Base-by-base conservation (phyloP, 768 basidiomycete genomes). In the Boletus subcaerulescens region DNA sequence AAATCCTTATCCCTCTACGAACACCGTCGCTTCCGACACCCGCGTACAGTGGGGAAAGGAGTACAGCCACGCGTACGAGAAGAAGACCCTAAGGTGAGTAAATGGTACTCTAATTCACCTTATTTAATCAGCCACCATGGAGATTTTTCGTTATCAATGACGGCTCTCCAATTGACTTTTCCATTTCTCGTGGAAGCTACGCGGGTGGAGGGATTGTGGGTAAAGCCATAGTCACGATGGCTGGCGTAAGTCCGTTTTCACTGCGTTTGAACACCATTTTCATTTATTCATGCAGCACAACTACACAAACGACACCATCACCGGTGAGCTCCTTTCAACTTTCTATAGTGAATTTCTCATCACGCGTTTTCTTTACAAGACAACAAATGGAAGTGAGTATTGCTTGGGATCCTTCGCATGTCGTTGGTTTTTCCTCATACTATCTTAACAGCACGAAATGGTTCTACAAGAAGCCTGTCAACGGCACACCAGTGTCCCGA, bases 121-220 rank as follows among this genome's bases (percentile, higher is more conserved):
- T 39, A 1, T 3, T 9, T 17, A 17, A n/a, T 17, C 2, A 9
- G 38, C 17, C 1, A 8, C 9, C 7, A 32, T 33, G 31, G 15
- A 53, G 52, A 10, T 53, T 53, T 29, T 53, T 39, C 17, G 45
- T 53, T 38, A 12, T 47, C 20, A 53, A 53, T 17, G 52, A 53
- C 5, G 52, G 52, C n/a, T 53, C 52, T 22, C 52, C 52, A 9
- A 46, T 53, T 29, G 45, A 46, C 29, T 53, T 53, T 20, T 53
- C 52, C n/a, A 29, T 32, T 29, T 53, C 52, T 20, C 52, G 11
- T 40, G 50, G 52, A n/a, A 47, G 35, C 14, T 11, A n/a, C 2
- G 48, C 38, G n/a, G 39, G 48, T 29, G 6, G 38, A 6, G 13
- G 9, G n/a, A 10, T 4, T 1, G 3, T 4, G 12, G 48, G 48